Evolutionary conservation across 805 yeast genomes (phyloP).

Genomic region (Sugiyamaella smithiae): DNA sequence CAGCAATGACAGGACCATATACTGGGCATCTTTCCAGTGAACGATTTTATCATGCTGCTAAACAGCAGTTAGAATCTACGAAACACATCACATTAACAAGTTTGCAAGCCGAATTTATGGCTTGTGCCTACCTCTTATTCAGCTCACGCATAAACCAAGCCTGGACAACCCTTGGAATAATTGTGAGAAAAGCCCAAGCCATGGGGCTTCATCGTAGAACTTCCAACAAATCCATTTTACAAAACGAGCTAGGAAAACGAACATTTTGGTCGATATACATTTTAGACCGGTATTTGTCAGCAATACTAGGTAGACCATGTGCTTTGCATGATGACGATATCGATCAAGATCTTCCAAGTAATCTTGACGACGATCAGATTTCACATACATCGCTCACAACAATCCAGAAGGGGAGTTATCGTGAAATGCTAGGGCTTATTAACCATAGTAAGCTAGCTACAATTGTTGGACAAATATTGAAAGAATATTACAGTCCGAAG

Average conservation of each 20-base stretch:
- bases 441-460: not conserved
- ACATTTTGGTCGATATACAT: conserved; percentile 4
- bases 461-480: conserved; percentile 1
- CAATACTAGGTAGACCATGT: not conserved
- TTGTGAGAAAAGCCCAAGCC: not conserved
- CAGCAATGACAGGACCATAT: not conserved
- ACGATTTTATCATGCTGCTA: not conserved
- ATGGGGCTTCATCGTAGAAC: not conserved
- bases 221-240: not conserved
- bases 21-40: not conserved
- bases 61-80: not conserved
- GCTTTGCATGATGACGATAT: conserved; percentile 3
- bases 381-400: not conserved
- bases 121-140: not conserved
- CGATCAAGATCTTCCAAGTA: not conserved
- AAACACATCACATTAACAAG: not conserved
- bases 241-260: not conserved
- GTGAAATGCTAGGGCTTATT: not conserved
- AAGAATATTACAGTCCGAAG: not conserved
- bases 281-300: conserved; percentile 3
- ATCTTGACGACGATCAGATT: conserved; percentile 3
- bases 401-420: not conserved
- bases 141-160: conserved; percentile 1
- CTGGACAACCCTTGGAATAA: conserved; percentile 1
- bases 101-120: not conserved